Evolutionary conservation across 345 rosid genomes (phyloP).

Genomic region (Trapa bicornis): DNA sequence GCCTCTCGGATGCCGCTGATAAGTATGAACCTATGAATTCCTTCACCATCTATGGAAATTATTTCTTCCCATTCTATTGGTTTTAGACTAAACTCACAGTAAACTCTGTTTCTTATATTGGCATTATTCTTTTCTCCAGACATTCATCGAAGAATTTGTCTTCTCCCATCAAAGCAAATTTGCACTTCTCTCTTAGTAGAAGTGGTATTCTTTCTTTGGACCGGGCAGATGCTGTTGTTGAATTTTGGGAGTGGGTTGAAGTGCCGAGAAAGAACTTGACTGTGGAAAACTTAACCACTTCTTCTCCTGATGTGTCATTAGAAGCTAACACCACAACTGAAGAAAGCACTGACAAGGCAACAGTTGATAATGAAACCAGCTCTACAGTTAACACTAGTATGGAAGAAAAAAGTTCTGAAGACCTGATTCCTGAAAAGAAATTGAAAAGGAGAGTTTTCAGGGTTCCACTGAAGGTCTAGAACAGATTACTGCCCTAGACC

Average conservation of each 20-base stretch:
- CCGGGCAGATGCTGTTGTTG: conserved; percentile 87
- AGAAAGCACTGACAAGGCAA: conserved; percentile 36
- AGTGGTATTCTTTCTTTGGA: conserved; percentile 84
- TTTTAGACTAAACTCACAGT: background rate
- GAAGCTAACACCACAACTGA: conserved; percentile 40
- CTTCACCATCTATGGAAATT: background rate
- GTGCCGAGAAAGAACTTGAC: conserved; percentile 72
- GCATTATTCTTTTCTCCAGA: conserved; percentile 25
- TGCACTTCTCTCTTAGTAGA: conserved; percentile 91
- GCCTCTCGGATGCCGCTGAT: conserved; percentile 61
- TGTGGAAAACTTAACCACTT: conserved; percentile 44
- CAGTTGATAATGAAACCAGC: conserved; percentile 30
- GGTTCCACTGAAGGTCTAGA: conserved; percentile 66
- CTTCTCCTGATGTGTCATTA: conserved; percentile 40
- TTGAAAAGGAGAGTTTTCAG: conserved; percentile 74
- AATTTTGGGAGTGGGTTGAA: conserved; percentile 95
- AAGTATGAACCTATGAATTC: conserved; percentile 42
- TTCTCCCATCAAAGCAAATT: conserved; percentile 79
- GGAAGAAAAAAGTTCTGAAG: conserved; percentile 38
- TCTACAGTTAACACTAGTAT: conserved; percentile 21
- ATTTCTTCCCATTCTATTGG: background rate
- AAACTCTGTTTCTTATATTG: conserved; percentile 4
- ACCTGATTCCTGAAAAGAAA: conserved; percentile 58
- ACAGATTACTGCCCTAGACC: conserved; percentile 2
- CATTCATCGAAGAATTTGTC: conserved; percentile 85